Evolutionary conservation across 2,329 filamentous ascomycete genomes (phyloP).

Genomic region (Curvularia eragrostidis): DNA sequence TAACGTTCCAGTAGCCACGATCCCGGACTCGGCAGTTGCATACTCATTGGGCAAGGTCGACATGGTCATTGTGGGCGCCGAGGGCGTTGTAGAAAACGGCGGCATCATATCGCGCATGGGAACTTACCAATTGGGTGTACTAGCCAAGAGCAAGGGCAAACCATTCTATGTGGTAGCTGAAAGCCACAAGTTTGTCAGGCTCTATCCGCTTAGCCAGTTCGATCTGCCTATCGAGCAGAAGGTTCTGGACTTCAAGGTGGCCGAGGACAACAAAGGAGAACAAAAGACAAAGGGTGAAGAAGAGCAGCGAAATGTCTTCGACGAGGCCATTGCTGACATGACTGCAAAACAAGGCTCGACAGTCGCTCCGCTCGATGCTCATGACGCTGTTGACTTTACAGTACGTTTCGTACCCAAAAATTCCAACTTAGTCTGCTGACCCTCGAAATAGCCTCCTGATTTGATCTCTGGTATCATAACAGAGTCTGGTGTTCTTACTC

Average conservation of each 20-base stretch:
- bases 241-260: constrained; percentile 74
- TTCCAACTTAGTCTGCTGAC: constrained; percentile 6
- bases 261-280: constrained; percentile 44
- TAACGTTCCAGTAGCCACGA: constrained; percentile 82
- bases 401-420: constrained; percentile 51
- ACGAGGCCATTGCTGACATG: constrained; percentile 48
- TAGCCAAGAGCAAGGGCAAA: constrained; percentile 75
- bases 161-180: constrained; percentile 92
- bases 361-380: constrained; percentile 33
- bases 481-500: constrained; percentile 74
- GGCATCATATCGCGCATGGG: constrained; percentile 90
- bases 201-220: constrained; percentile 82
- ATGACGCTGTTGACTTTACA: constrained; percentile 72
- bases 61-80: constrained; percentile 70
- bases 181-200: constrained; percentile 93
- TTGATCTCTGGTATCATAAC: constrained; percentile 77
- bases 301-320: constrained; percentile 53
- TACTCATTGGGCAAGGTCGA: constrained; percentile 80
- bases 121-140: constrained; percentile 81
- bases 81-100: constrained; percentile 92
- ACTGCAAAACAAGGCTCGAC: constrained; percentile 26
- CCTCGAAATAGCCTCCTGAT: constrained; percentile 63
- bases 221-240: constrained; percentile 82
- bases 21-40: constrained; percentile 76
- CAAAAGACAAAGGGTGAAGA: constrained; percentile 14